A percentile compares a stretch with the other conserved stretches of the same genome.
Conservation (phyloP, 306 rosid genomes). For the Malus fusca region DNA sequence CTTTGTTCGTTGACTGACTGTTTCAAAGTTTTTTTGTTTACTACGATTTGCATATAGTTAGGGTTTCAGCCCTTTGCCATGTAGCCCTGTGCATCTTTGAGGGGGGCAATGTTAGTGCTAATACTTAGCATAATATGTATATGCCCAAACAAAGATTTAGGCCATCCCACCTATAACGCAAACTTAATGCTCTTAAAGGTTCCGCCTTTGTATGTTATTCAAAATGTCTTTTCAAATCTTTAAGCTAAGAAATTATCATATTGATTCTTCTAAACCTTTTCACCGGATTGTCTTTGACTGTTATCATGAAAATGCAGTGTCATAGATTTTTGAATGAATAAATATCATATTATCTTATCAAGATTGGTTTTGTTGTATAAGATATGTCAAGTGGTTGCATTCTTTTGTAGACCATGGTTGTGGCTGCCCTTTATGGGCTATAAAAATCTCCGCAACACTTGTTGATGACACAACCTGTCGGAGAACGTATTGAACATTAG, state of each 20-base stretch:
- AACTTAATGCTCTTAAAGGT: neutral
- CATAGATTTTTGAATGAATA: neutral
- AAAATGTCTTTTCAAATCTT: neutral
- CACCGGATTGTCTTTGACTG: neutral
- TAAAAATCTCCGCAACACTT: neutral
- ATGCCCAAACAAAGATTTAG: neutral
- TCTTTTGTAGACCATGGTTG: neutral
- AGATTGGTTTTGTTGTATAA: neutral
- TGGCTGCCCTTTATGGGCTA: neutral
- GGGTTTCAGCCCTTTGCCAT: neutral
- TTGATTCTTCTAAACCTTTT: neutral
- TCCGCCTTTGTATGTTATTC: neutral
- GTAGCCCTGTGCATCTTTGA: neutral
- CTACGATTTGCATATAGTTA: neutral
- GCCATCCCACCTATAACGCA: neutral
- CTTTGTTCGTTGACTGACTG: neutral
- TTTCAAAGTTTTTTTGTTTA: neutral
- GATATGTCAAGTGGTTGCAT: neutral
- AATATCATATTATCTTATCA: neutral
- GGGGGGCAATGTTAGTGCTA: neutral
- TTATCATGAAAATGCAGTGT: neutral
- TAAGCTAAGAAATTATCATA: neutral
- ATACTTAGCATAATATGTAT: too few species aligned
- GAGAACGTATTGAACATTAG: neutral
- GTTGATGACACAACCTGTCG: neutral